phyloP scores from a whole-genome alignment of 306 rosid species.

The Luffa aegyptiaca region DNA sequence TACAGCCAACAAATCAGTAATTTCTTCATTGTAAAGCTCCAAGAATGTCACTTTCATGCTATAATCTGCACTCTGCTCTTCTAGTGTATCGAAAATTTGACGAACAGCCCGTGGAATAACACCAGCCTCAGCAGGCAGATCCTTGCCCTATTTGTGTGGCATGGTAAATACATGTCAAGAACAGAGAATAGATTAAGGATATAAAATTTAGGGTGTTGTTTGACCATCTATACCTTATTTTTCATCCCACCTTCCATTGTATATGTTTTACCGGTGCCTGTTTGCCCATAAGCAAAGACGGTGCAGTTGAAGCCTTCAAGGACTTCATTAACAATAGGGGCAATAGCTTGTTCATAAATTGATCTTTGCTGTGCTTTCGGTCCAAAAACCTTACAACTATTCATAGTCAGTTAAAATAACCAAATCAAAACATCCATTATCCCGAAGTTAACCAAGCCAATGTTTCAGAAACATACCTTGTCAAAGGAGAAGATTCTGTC shows the following conservation, averaged over 20 bases:
- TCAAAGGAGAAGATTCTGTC: slow-evolving; percentile 81
- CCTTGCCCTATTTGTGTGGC: slow-evolving; percentile 48
- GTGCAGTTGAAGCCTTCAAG: slow-evolving; percentile 97
- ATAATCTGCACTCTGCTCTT: slow-evolving; percentile 78
- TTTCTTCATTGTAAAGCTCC: slow-evolving; percentile 92
- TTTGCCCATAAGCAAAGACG: slow-evolving; percentile 93
- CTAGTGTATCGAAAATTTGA: slow-evolving; percentile 83
- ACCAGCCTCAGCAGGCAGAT: slow-evolving; percentile 82
- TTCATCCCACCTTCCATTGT: slow-evolving; percentile 98
- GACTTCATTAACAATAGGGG: slow-evolving; percentile 88
- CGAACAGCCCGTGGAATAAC: slow-evolving; percentile 95
- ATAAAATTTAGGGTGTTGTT: background rate
- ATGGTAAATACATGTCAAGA: background rate
- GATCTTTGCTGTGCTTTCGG: slow-evolving; percentile 87
- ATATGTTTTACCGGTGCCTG: slow-evolving; percentile 96
- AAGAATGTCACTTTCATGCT: slow-evolving; percentile 84
- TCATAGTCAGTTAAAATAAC: background rate
- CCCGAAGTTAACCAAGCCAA: background rate
- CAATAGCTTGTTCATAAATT: slow-evolving; percentile 83
- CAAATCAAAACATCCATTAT: background rate
- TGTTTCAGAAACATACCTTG: slow-evolving; percentile 40
- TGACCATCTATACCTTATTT: slow-evolving; percentile 48
- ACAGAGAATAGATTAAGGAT: background rate
- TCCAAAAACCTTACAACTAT: slow-evolving; percentile 63
- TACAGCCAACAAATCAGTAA: slow-evolving; percentile 66